These are phyloP conservation scores for Benincasa hispida DNA, from an alignment of 306 rosid genomes.

Conservation along the genomic window DNA sequence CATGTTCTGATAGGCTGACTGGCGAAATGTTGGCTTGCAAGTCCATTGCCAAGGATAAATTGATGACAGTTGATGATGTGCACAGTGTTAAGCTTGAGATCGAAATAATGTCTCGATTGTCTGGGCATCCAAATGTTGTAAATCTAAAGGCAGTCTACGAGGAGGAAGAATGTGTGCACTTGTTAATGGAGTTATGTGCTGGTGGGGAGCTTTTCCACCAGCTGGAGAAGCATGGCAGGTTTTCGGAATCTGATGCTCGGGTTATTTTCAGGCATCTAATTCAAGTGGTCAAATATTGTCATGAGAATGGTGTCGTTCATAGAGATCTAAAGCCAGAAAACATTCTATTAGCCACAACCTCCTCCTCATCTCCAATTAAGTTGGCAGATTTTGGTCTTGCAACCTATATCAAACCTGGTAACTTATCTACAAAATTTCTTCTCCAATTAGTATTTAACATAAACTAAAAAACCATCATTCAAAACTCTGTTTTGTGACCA, in stretches of 20 bases:
- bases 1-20: conserved; percentile 42
- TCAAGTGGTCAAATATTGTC: conserved; percentile 63
- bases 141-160: conserved; percentile 71
- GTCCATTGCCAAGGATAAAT: conserved; percentile 57
- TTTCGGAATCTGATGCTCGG: conserved; percentile 48
- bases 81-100: conserved; percentile 59
- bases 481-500: background rate
- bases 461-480: background rate
- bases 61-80: conserved; percentile 51
- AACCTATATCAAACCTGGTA: conserved; percentile 68
- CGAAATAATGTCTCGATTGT: conserved; percentile 57
- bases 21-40: conserved; percentile 69
- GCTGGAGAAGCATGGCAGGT: conserved; percentile 53
- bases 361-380: conserved; percentile 56
- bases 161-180: conserved; percentile 53
- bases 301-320: conserved; percentile 60
- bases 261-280: conserved; percentile 57
- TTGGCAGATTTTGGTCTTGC: conserved; percentile 75
- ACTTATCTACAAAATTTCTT: background rate
- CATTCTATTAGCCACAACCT: conserved; percentile 50
- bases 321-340: conserved; percentile 68
- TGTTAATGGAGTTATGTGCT: conserved; percentile 77
- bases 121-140: conserved; percentile 69
- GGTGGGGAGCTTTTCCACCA: conserved; percentile 65
- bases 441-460: background rate